These are phyloP conservation scores for Pyrus betulifolia DNA, from an alignment of 306 rosid species.

Conservation along the genomic window DNA sequence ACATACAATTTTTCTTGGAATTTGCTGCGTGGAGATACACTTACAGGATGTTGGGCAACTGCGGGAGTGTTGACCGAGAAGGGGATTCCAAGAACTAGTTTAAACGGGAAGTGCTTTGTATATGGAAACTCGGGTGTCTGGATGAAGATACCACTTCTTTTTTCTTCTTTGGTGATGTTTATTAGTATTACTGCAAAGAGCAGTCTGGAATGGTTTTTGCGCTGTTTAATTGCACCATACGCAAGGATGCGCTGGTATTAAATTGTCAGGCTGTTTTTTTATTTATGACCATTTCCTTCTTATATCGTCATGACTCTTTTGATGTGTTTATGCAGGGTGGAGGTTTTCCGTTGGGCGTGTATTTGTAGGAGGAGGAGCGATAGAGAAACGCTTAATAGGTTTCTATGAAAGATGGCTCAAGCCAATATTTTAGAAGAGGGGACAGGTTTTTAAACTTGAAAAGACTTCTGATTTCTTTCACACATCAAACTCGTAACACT, in stretches of 20 bases:
- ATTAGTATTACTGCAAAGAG: slow-evolving; percentile 49
- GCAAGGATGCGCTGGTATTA: slow-evolving; percentile 69
- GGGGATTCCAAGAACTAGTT: slow-evolving; percentile 57
- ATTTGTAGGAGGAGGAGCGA: too few relatives aligned
- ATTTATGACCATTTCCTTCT: neutral
- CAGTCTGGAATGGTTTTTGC: slow-evolving; percentile 62
- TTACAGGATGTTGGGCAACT: slow-evolving; percentile 81
- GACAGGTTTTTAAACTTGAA: too few relatives aligned
- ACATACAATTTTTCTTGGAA: slow-evolving; percentile 38
- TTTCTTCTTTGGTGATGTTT: slow-evolving; percentile 93
- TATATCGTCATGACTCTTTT: neutral
- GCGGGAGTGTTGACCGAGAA: slow-evolving; percentile 81
- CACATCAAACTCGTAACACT: too few relatives aligned
- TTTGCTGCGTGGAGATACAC: slow-evolving; percentile 58
- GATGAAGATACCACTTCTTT: slow-evolving; percentile 61
- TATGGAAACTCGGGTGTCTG: slow-evolving; percentile 72
- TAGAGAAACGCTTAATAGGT: too few relatives aligned
- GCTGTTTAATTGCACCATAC: slow-evolving; percentile 54
- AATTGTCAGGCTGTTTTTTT: neutral
- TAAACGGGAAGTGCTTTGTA: slow-evolving; percentile 60
- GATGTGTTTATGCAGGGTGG: slow-evolving; percentile 47
- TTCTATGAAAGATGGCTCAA: too few relatives aligned
- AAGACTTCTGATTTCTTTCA: too few relatives aligned
- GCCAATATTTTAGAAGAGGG: too few relatives aligned
- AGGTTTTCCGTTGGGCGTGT: slow-evolving; percentile 71